Evolutionary conservation across 1,139 yeast genomes (phyloP), one percentile per base, ranked within the genome.

Genomic region (Debaryomyces sp.): DNA sequence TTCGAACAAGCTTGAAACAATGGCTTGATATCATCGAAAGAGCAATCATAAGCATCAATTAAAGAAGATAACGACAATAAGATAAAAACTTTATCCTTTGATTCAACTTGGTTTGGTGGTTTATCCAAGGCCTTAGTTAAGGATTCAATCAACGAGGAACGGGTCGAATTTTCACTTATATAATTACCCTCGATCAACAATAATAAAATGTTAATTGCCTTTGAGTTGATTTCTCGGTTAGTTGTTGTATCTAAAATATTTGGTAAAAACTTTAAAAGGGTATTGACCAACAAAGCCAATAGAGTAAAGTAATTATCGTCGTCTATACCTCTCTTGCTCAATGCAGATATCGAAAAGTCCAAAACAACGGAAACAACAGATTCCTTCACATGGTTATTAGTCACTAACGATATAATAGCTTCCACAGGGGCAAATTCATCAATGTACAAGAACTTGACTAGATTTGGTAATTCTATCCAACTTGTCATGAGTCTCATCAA

Each of bases 401-500:
- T 70, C 41, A 90, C 62, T 13, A 87, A 70, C 1, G 78, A 70
- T 55, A 88, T 71, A 33, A 89, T 63, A 2, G 91, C 83, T 22
- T 61, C 66, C 0, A 80, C 77, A 4, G 91, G 81, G 4, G 81
- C 75, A 51, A 69, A 75, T 32, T 84, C 78, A 58, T 87, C 85
- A 49, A 78, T 71, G 54, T 78, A 77, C 48, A 89, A 66, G 52
- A 87, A 82, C 18, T 74, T 73, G 44, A 77, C 70, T 36, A 85
- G 73, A 24, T 72, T 69, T 10, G 75, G 71, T 26, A 71, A 68
- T 12, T 77, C 73, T 41, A 94, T 78, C 84, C 96, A 81, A 13
- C 80, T 72, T 5, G 81, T 68, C 57, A 92, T 80, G n/a, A 90
- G 65, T 49, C 75, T 80, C 80, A 92, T 72, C 44, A 92, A 66